Evolutionary conservation across 2,329 filamentous ascomycete species (phyloP), one percentile per base, ranked within the genome.

Genomic region (Coniosporium tulheliwenetii): DNA sequence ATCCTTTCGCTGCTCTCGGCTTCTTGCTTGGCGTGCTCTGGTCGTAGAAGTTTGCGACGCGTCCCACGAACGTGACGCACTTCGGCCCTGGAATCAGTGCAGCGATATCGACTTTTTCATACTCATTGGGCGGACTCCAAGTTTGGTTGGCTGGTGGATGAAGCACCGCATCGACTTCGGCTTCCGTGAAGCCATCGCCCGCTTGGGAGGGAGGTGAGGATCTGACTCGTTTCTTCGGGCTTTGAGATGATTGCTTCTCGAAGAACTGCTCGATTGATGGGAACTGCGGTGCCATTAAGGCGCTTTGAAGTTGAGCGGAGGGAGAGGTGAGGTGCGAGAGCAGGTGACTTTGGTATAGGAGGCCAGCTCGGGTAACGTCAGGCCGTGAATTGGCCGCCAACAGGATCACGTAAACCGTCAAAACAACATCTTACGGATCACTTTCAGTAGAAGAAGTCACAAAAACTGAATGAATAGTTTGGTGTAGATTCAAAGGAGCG

Each of bases 11-110:
- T 33, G 62, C 61, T 32, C 53, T 55, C 31, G 65, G 60, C 33
- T 56, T 60, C 45, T 62, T 66, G 43, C 57, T 64, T 3, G 55
- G 56, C 15, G 62, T 66, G 9, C 52, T 49, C 5, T 63, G 55
- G 29, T 70, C 60, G 38, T 58, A 67, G 45, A 75, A 64, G 50
- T 77, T 77, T 9, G 73, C 70, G 10, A 79, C 52, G 26, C 75
- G 61, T 1, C 75, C 75, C 31, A 60, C 64, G 43, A 78, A 69
- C 2, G 61, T 61, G 29, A 76, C 64, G 39, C 66, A 59, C 30
- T 57, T 57, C 0, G 68, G 68, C 0, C 74, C 74, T 2, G 66
- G 58, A 31, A 66, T 46, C 1, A 79, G 57, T 4, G 64, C 52
- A 5, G 55, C 60, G 30, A 77, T 71, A 3, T 60, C 52, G 1